These are phyloP conservation scores for Pichia sp. DNA, from an alignment of 1,139 yeast species.

Conservation along the genomic window DNA sequence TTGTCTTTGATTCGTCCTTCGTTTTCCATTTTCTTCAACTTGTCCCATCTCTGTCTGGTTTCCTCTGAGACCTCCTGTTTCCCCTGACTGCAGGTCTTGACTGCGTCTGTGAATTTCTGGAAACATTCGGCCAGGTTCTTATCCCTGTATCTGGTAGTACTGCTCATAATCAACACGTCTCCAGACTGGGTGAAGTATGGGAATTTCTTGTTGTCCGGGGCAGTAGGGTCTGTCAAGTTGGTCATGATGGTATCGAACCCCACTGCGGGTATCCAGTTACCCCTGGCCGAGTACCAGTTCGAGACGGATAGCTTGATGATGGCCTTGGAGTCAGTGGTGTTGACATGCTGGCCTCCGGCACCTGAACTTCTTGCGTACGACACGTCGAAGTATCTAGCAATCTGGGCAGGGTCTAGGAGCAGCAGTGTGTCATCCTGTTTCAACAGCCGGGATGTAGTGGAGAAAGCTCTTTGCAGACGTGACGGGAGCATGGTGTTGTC, in stretches of 20 bases:
- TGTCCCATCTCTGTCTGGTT: constrained; percentile 25
- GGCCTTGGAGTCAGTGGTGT: constrained; percentile 80
- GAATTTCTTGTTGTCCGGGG: constrained; percentile 22
- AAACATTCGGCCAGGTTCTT: constrained; percentile 28
- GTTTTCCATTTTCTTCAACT: constrained; percentile 22
- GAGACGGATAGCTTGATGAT: constrained; percentile 52
- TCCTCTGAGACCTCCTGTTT: constrained; percentile 18
- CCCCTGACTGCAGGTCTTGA: constrained; percentile 24
- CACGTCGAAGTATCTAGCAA: constrained; percentile 32
- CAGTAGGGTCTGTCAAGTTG: constrained; percentile 21
- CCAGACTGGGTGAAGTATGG: constrained; percentile 29
- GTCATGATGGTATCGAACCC: constrained; percentile 44
- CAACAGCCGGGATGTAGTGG: too few relatives aligned
- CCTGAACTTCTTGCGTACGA: constrained; percentile 79
- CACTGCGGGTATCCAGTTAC: constrained; percentile 61
- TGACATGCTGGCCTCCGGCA: constrained; percentile 95
- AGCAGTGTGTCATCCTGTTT: too few relatives aligned
- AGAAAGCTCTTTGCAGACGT: too few relatives aligned
- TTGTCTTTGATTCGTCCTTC: constrained; percentile 24
- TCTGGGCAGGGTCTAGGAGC: constrained; percentile 5
- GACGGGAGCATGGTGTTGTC: too few relatives aligned
- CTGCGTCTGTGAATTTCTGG: constrained; percentile 25
- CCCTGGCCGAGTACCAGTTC: constrained; percentile 46
- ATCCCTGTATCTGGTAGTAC: constrained; percentile 28
- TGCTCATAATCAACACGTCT: constrained; percentile 25